A percentile compares a stretch with the other conserved stretches of the same genome.
Evolutionary conservation across 2,329 filamentous ascomycete species (phyloP).

Genomic region (Sarocladium oryzae): DNA sequence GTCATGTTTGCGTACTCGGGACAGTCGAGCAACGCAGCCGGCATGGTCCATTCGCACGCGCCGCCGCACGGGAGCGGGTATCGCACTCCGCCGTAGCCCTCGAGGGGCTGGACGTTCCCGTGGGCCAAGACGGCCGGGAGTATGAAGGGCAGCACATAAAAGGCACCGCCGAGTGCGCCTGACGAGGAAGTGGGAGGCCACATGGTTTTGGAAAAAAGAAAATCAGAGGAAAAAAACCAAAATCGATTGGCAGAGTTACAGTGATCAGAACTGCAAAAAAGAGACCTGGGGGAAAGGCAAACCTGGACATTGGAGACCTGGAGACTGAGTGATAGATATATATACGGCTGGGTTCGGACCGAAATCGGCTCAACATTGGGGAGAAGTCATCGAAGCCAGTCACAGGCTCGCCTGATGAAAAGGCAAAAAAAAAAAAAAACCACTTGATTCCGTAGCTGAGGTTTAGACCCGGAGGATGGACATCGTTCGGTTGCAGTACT

Average conservation of each 20-base stretch:
- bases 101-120: background rate
- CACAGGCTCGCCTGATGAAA: background rate
- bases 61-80: conserved; percentile 13
- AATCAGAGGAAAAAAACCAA: too few species aligned
- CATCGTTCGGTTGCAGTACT: background rate
- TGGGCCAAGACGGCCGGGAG: background rate
- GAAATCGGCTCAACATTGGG: too few species aligned
- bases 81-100: conserved; percentile 14
- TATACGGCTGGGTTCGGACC: too few species aligned
- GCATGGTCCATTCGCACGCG: conserved; percentile 15
- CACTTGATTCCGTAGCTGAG: background rate
- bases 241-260: too few species aligned
- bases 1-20: conserved; percentile 17
- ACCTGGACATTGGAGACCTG: too few species aligned
- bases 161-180: background rate
- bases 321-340: too few species aligned
- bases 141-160: background rate
- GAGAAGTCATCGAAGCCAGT: background rate
- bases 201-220: background rate
- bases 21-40: conserved; percentile 14
- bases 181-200: background rate
- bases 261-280: too few species aligned
- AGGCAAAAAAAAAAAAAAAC: too few species aligned
- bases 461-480: background rate
- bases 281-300: too few species aligned